Percentiles rank a stretch among this genome's conserved stretches.
Evolutionary conservation across 2,329 filamentous ascomycete species (phyloP).

Genomic region (Exophiala spinifera): DNA sequence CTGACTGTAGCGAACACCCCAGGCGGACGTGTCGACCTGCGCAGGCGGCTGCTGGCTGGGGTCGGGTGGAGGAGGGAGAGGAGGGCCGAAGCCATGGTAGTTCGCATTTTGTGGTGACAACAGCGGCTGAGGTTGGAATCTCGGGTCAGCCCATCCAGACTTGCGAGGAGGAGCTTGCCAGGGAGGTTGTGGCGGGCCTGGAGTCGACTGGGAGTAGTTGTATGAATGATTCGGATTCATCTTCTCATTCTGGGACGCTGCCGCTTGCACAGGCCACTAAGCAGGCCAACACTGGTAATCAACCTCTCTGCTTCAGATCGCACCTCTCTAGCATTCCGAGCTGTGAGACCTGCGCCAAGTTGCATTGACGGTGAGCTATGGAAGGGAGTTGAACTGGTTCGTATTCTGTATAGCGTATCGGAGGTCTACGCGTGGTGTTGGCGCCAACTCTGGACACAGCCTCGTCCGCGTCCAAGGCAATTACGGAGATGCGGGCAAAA

Average conservation of each 20-base stretch:
- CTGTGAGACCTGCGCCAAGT: too few species aligned
- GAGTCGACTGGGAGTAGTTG: slow-evolving; percentile 25
- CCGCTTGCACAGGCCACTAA: neutral
- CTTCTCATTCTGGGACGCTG: neutral
- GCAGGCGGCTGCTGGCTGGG: slow-evolving; percentile 11
- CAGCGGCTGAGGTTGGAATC: slow-evolving; percentile 18
- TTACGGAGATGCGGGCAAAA: neutral
- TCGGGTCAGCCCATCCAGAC: slow-evolving; percentile 28
- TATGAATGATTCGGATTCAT: slow-evolving; percentile 24
- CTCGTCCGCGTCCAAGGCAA: neutral
- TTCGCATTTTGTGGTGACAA: slow-evolving; percentile 11
- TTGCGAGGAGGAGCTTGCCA: slow-evolving; percentile 28
- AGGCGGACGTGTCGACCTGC: slow-evolving; percentile 36
- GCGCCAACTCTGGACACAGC: neutral
- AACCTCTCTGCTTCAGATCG: neutral
- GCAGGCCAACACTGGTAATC: neutral
- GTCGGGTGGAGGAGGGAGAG: slow-evolving; percentile 13
- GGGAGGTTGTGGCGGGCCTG: slow-evolving; percentile 28
- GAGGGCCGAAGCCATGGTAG: slow-evolving; percentile 14
- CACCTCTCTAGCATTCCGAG: too few species aligned
- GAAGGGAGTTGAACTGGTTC: neutral
- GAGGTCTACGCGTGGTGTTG: neutral
- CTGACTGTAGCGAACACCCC: slow-evolving; percentile 43
- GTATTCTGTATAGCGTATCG: neutral
- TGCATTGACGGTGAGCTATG: neutral